These are phyloP conservation scores for Phytophthora podocarpi DNA, from an alignment of 352 stramenopile species.

Conservation along the genomic window DNA sequence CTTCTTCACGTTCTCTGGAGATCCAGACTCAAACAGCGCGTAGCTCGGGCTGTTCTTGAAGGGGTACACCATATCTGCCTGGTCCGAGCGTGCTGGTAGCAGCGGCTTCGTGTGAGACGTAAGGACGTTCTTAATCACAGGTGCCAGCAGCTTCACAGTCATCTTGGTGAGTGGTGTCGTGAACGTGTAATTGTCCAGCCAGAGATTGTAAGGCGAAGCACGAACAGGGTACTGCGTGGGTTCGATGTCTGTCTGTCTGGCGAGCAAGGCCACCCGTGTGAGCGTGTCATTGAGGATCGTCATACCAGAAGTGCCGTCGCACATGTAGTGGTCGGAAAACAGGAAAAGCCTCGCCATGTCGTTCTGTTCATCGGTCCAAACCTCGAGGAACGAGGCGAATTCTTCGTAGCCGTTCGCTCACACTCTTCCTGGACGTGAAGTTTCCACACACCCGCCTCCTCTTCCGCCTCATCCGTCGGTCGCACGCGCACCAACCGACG, in stretches of 20 bases:
- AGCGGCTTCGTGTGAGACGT: constrained; percentile 28
- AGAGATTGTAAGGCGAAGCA: constrained; percentile 33
- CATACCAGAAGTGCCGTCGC: constrained; percentile 41
- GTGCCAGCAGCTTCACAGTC: constrained; percentile 17
- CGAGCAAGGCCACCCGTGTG: constrained; percentile 6
- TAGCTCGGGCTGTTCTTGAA: constrained; percentile 34
- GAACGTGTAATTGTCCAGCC: constrained; percentile 25
- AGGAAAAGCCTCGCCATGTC: constrained; percentile 36
- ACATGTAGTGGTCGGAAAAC: constrained; percentile 54
- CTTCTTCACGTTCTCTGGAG: constrained; percentile 24
- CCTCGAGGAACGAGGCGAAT: constrained; percentile 31
- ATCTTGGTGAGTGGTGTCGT: constrained; percentile 22
- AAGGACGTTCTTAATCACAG: constrained; percentile 22
- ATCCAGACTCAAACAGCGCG: constrained; percentile 33
- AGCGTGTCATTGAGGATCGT: constrained; percentile 46
- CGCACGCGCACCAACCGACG: constrained; percentile 23
- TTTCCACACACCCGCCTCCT: constrained; percentile 26
- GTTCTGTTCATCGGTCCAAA: constrained; percentile 20
- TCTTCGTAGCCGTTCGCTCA: constrained; percentile 26
- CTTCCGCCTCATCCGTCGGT: constrained; percentile 4
- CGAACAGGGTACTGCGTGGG: constrained; percentile 24
- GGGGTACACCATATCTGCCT: constrained; percentile 31
- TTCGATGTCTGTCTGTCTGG: constrained; percentile 8
- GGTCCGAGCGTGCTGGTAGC: constrained; percentile 27
- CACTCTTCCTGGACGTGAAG: constrained; percentile 26